These are phyloP conservation scores for Aspergillus fumigatus DNA, from an alignment of 2,329 filamentous ascomycete genomes.

Conservation along the genomic window DNA sequence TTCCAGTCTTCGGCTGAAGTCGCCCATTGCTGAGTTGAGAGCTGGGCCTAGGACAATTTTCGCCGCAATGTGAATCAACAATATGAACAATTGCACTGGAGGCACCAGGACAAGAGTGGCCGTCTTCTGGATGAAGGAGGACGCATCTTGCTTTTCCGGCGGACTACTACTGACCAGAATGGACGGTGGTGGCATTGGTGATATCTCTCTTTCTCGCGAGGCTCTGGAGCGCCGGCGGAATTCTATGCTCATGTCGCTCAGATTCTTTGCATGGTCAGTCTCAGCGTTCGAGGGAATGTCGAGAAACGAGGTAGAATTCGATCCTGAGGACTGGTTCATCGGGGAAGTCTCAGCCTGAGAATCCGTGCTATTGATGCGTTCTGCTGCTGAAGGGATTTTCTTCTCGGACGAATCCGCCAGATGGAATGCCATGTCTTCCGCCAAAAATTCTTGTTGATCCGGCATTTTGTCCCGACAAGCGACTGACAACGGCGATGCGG, in stretches of 20 bases:
- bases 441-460: background rate
- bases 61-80: conserved; percentile 78
- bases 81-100: conserved; percentile 69
- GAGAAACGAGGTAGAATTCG: background rate
- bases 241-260: conserved; percentile 27
- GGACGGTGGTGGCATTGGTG: conserved; percentile 64
- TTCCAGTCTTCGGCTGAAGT: conserved; percentile 14
- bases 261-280: conserved; percentile 8
- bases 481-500: conserved; percentile 6
- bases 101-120: conserved; percentile 72
- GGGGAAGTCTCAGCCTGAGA: background rate
- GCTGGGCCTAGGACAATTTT: conserved; percentile 54
- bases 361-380: background rate
- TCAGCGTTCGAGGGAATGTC: background rate
- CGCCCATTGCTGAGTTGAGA: conserved; percentile 16
- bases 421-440: background rate
- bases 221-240: conserved; percentile 54
- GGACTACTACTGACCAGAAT: conserved; percentile 54
- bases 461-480: background rate
- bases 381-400: background rate
- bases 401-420: background rate
- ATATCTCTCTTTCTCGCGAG: conserved; percentile 54
- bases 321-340: background rate
- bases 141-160: conserved; percentile 51
- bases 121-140: conserved; percentile 70